phyloP scores from a whole-genome alignment of 768 basidiomycete species.

The Hydnomerulius pinastri region DNA sequence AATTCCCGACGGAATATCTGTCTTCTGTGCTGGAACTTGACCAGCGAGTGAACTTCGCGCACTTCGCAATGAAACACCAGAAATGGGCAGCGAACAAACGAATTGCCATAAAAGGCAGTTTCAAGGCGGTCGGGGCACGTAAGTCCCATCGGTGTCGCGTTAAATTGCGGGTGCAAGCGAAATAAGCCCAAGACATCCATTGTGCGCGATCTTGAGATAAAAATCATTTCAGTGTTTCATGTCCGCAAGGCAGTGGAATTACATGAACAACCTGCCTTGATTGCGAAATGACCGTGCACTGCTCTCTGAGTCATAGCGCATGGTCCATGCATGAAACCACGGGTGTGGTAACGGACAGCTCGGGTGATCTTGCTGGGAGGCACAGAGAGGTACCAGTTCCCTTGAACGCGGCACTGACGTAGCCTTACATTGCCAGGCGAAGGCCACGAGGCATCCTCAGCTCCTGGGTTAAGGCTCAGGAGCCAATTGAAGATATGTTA shows the following conservation, averaged over 20 bases:
- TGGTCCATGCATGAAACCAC: slow-evolving; percentile 19
- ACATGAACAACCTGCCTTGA: slow-evolving; percentile 18
- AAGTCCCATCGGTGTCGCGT: slow-evolving; percentile 34
- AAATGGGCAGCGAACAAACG: slow-evolving; percentile 39
- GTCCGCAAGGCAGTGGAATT: slow-evolving; percentile 18
- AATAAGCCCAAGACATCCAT: slow-evolving; percentile 24
- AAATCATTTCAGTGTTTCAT: slow-evolving; percentile 18
- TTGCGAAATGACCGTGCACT: slow-evolving; percentile 13
- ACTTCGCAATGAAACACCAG: slow-evolving; percentile 27
- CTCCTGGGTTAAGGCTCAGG: slow-evolving; percentile 14
- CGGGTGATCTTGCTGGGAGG: slow-evolving; percentile 17
- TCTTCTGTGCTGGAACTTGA: slow-evolving; percentile 38
- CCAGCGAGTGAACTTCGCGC: slow-evolving; percentile 23
- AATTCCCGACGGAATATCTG: slow-evolving; percentile 31
- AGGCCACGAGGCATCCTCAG: slow-evolving; percentile 17
- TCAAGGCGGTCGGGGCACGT: slow-evolving; percentile 38
- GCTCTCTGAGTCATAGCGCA: slow-evolving; percentile 12
- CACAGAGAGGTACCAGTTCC: slow-evolving; percentile 3
- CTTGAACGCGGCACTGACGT: slow-evolving; percentile 13
- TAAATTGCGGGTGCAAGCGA: slow-evolving; percentile 33
- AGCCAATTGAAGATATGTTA: slow-evolving; percentile 17
- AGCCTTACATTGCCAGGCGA: slow-evolving; percentile 8
- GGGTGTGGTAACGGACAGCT: slow-evolving; percentile 18
- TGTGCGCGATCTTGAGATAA: slow-evolving; percentile 16
- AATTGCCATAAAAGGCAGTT: slow-evolving; percentile 37